Evolutionary conservation across 495 filamentous ascomycete genomes (phyloP), one percentile per base, ranked within the genome.

Genomic region (Penicillium salamii): DNA sequence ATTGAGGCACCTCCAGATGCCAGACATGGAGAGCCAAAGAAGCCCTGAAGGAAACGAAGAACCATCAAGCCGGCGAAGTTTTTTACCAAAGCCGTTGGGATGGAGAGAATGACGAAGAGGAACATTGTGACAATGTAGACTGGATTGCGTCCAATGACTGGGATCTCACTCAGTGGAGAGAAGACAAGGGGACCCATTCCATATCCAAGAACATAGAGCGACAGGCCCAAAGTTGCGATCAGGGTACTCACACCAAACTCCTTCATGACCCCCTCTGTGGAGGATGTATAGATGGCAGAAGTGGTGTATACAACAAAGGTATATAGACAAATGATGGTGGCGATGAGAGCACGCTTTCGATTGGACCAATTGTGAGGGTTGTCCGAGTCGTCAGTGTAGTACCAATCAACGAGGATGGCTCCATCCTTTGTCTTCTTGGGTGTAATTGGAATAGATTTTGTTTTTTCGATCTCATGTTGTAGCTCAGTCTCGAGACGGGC

Each of bases 321-420:
- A 28, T 65, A 67, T 3, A 71, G 44, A 35, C 66, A 64, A 14
- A 67, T 63, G 5, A 66, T n/a, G 2, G 57, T 57, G 7, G 59
- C 31, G 11, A 68, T 32, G 1, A 66, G 32, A 4, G 49, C 55
- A 5, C 58, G 58, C 42, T 61, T 62, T 7, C 36, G 24, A 31
- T 59, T 61, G 2, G 70, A 67, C 79, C 79, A 83, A 42, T 81
- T 82, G 33, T 79, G 74, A 2, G 79, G 80, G 42, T 83, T 81
- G 4, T 67, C 77, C 7, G 64, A 54, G 53, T 81, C 79, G 31
- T 77, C 70, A 4, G 74, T 72, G 33, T 66, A 70, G 52, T 81
- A 79, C 79, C 79, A 82, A 45, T 79, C 74, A n/a, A 79, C 76
- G 0, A 81, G 64, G 37, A 72, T 76, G 34, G 50, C 34, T 15